Evolutionary conservation across 805 yeast species (phyloP).

Genomic region (Candida xyloterini): DNA sequence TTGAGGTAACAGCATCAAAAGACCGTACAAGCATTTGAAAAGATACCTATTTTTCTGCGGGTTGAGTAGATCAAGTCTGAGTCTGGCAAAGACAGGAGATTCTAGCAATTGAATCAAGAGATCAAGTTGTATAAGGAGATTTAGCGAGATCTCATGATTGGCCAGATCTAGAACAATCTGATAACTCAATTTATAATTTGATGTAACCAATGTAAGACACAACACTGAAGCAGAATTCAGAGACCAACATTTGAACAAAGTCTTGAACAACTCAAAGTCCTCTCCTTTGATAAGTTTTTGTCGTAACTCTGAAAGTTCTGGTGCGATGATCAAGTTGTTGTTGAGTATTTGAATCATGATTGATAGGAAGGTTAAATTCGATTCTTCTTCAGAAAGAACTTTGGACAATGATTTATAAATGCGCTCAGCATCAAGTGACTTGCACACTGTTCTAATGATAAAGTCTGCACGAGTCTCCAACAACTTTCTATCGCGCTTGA

Average conservation of each 20-base stretch:
- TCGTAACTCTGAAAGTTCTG: conserved; percentile 71
- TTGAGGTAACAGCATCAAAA: conserved; percentile 91
- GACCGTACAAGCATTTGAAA: conserved; percentile 85
- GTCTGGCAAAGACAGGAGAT: conserved; percentile 85
- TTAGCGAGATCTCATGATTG: conserved; percentile 76
- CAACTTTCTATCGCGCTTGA: conserved; percentile 65
- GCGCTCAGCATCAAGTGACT: conserved; percentile 75
- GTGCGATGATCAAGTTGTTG: conserved; percentile 81
- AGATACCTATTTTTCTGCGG: conserved; percentile 79
- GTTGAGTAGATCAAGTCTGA: conserved; percentile 83
- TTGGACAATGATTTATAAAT: conserved; percentile 78
- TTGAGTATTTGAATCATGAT: conserved; percentile 84
- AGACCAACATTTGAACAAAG: conserved; percentile 87
- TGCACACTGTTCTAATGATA: conserved; percentile 79
- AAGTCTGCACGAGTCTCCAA: conserved; percentile 75
- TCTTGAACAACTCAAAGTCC: conserved; percentile 51
- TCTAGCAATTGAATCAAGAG: conserved; percentile 85
- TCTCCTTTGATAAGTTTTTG: conserved; percentile 46
- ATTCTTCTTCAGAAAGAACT: conserved; percentile 55
- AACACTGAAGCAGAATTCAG: conserved; percentile 86
- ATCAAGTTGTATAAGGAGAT: conserved; percentile 81
- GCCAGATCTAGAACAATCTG: conserved; percentile 77
- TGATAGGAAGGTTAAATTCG: conserved; percentile 67
- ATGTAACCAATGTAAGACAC: conserved; percentile 79
- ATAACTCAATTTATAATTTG: conserved; percentile 84